These are phyloP conservation scores for Porcisia deanei DNA, from an alignment of 208 protist genomes.

Conservation along the genomic window DNA sequence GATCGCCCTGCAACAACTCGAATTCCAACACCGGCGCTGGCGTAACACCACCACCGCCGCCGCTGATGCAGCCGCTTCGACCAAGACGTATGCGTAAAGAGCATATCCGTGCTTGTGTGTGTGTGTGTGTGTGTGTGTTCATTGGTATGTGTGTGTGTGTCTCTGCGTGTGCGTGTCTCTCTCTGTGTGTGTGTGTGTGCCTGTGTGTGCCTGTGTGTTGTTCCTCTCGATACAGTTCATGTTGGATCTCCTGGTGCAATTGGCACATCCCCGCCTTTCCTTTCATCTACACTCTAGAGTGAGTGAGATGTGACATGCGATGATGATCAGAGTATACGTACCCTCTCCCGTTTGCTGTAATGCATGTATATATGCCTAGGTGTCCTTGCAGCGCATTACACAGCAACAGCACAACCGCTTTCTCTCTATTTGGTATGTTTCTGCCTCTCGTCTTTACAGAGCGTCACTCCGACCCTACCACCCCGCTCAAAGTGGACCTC, in stretches of 20 bases:
- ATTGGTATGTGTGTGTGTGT: not conserved
- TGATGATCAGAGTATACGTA: slow-evolving; percentile 2
- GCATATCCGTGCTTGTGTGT: not conserved
- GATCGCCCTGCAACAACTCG: slow-evolving; percentile 19
- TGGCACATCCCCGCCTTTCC: not conserved
- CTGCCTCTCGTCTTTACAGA: not conserved
- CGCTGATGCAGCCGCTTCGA: not conserved
- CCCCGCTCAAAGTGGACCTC: not conserved
- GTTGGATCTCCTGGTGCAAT: not conserved
- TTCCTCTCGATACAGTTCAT: not conserved
- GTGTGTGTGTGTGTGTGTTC: not conserved
- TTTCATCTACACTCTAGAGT: not conserved
- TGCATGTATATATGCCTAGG: not conserved
- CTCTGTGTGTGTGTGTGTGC: not conserved
- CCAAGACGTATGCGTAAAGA: not conserved
- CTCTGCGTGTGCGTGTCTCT: not conserved
- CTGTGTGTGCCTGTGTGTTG: not conserved
- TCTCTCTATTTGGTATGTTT: not conserved
- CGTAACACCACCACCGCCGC: not conserved
- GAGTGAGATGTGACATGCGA: slow-evolving; percentile 9
- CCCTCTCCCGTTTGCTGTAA: not conserved
- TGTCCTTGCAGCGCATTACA: not conserved
- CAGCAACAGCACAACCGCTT: not conserved
- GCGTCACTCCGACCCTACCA: not conserved
- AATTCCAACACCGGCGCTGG: slow-evolving; percentile 15